Percentiles rank a stretch among this genome's conserved stretches.
phyloP scores from a whole-genome alignment of 345 rosid species.

The Brassica nigra region DNA sequence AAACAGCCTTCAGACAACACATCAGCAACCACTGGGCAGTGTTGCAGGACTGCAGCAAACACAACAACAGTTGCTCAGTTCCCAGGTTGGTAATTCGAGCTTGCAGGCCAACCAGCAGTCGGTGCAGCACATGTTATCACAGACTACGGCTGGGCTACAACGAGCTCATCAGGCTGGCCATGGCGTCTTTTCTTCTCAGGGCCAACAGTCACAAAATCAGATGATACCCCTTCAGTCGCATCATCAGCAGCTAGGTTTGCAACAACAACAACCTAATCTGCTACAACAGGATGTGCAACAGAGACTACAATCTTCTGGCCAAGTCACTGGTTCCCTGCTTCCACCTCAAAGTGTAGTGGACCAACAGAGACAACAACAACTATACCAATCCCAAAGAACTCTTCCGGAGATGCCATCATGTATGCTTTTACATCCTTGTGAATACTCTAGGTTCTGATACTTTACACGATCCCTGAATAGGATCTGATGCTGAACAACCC shows the following conservation, averaged over 20 bases:
- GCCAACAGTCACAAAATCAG: constrained; percentile 74
- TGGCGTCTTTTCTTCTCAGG: constrained; percentile 65
- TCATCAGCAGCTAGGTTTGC: constrained; percentile 79
- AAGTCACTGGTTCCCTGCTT: constrained; percentile 66
- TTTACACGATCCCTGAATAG: constrained; percentile 7
- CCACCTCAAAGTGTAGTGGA: constrained; percentile 77
- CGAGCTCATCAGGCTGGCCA: constrained; percentile 62
- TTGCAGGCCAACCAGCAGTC: constrained; percentile 81
- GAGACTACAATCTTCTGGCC: constrained; percentile 72
- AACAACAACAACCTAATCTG: constrained; percentile 68
- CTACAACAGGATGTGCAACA: constrained; percentile 76
- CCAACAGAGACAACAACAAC: constrained; percentile 73
- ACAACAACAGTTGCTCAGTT: constrained; percentile 69
- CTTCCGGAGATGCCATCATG: constrained; percentile 83
- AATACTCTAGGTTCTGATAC: constrained; percentile 18
- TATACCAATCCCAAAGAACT: constrained; percentile 73
- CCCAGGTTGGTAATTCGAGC: constrained; percentile 70
- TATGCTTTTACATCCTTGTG: constrained; percentile 45
- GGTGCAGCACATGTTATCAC: constrained; percentile 68
- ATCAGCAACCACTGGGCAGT: constrained; percentile 78
- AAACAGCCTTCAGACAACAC: constrained; percentile 39
- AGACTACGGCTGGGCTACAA: constrained; percentile 64
- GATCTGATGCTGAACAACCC: constrained; percentile 19
- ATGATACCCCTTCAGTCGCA: constrained; percentile 78
- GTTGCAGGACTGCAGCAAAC: constrained; percentile 69